phyloP scores from a whole-genome alignment of 371 early-diverging fungal genomes.

The Mucor sp. region DNA sequence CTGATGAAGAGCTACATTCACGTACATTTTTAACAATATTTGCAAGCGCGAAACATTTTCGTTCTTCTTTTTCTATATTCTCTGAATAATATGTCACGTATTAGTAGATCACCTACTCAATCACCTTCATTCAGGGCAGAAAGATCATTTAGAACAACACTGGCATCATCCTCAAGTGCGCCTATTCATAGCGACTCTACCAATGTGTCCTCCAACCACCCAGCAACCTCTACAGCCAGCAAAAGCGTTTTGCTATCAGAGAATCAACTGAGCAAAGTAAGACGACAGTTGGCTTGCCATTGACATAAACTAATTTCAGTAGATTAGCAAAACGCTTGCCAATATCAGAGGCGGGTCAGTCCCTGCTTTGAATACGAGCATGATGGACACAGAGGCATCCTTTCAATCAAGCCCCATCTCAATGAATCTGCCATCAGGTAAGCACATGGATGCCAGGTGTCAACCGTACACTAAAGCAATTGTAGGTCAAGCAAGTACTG shows the following conservation, averaged over 20 bases:
- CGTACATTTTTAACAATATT: background rate
- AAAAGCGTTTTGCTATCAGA: conserved; percentile 35
- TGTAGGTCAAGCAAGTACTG: background rate
- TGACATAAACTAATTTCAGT: background rate
- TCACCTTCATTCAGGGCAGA: conserved; percentile 19
- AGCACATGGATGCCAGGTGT: background rate
- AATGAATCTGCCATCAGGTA: background rate
- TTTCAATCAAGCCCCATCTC: background rate
- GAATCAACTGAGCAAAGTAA: conserved; percentile 46
- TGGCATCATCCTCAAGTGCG: background rate
- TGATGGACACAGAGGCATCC: background rate
- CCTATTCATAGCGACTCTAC: background rate
- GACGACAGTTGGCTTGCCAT: background rate
- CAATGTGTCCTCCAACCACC: background rate
- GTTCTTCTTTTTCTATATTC: background rate
- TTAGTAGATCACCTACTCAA: conserved; percentile 14
- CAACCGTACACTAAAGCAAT: background rate
- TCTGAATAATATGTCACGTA: conserved; percentile 19
- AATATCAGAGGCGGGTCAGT: conserved; percentile 34
- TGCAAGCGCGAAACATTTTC: background rate
- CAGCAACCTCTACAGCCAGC: background rate
- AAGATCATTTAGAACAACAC: conserved; percentile 15
- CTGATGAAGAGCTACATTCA: background rate
- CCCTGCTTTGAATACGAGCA: conserved; percentile 8
- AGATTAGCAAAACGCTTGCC: conserved; percentile 46